Evolutionary conservation across 805 yeast genomes (phyloP).

Genomic region (Metahyphopichia silvanorum): DNA sequence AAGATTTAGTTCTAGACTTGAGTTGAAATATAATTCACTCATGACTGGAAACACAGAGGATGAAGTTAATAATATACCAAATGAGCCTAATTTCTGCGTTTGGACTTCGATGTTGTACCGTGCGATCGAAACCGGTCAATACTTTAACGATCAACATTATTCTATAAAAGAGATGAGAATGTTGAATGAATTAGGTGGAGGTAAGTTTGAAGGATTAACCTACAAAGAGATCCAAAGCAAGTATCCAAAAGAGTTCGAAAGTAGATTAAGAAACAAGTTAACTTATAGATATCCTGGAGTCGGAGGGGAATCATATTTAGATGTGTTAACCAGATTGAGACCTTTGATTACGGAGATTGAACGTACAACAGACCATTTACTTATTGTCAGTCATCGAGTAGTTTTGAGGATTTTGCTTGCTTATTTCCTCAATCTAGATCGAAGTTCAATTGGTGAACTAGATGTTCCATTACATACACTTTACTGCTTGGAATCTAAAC

Average conservation of each 20-base stretch:
- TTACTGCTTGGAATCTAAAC: slow-evolving; percentile 86
- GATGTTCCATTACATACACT: slow-evolving; percentile 93
- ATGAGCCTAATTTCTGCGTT: slow-evolving; percentile 78
- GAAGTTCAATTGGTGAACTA: slow-evolving; percentile 78
- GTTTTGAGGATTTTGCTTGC: slow-evolving; percentile 85
- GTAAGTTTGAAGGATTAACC: slow-evolving; percentile 89
- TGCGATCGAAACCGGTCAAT: slow-evolving; percentile 72
- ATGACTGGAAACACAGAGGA: slow-evolving; percentile 17
- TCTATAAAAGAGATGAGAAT: slow-evolving; percentile 86
- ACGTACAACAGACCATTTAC: slow-evolving; percentile 81
- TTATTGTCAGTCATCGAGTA: slow-evolving; percentile 85
- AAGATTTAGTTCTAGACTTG: slow-evolving; percentile 45
- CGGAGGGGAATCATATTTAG: slow-evolving; percentile 94
- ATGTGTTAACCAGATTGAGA: slow-evolving; percentile 84
- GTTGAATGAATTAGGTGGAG: slow-evolving; percentile 93
- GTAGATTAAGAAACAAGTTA: slow-evolving; percentile 74
- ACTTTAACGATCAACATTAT: slow-evolving; percentile 69
- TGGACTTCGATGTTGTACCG: slow-evolving; percentile 90
- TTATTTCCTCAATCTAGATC: slow-evolving; percentile 79
- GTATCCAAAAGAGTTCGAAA: slow-evolving; percentile 75
- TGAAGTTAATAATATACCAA: slow-evolving; percentile 27
- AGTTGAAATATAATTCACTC: slow-evolving; percentile 36
- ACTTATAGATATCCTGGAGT: slow-evolving; percentile 93
- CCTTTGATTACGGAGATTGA: slow-evolving; percentile 92
- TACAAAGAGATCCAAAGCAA: slow-evolving; percentile 75